These are phyloP conservation scores for Oryza officinalis DNA, from an alignment of 176 grass and related monocot genomes.

Conservation along the genomic window DNA sequence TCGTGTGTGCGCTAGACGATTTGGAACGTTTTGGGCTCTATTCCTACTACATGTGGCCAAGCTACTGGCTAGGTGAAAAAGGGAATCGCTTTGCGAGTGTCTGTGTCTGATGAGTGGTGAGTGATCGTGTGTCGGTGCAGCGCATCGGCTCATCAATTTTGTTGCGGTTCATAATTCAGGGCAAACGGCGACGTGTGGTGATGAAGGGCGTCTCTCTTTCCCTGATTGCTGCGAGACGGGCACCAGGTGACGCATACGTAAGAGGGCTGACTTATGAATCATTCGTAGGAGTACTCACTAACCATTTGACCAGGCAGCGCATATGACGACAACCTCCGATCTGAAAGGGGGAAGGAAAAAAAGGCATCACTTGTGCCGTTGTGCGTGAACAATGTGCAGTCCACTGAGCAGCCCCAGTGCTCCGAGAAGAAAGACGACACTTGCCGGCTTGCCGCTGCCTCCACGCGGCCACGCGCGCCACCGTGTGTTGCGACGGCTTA, in stretches of 20 bases:
- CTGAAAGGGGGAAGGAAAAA: not conserved
- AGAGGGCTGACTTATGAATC: not conserved
- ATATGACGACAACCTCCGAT: too few species aligned
- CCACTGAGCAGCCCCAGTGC: not conserved
- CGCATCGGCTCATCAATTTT: not conserved
- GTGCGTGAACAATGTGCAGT: not conserved
- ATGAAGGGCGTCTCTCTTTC: not conserved
- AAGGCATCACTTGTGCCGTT: not conserved
- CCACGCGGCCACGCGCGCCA: too few species aligned
- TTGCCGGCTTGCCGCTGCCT: not conserved
- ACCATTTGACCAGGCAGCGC: too few species aligned
- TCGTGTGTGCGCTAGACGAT: not conserved
- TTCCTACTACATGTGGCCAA: not conserved
- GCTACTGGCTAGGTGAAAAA: not conserved
- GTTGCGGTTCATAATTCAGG: not conserved
- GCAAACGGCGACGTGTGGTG: not conserved
- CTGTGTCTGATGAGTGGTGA: not conserved
- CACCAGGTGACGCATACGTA: not conserved
- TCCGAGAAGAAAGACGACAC: not conserved
- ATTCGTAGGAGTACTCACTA: not conserved
- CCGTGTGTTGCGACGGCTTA: not conserved
- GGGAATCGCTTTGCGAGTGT: not conserved
- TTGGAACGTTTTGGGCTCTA: not conserved
- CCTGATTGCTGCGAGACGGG: not conserved
- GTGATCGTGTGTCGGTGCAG: not conserved